Evolutionary conservation across 1,284 basidiomycete species (phyloP), one percentile per base, ranked within the genome.

Genomic region (Mycena citricolor): DNA sequence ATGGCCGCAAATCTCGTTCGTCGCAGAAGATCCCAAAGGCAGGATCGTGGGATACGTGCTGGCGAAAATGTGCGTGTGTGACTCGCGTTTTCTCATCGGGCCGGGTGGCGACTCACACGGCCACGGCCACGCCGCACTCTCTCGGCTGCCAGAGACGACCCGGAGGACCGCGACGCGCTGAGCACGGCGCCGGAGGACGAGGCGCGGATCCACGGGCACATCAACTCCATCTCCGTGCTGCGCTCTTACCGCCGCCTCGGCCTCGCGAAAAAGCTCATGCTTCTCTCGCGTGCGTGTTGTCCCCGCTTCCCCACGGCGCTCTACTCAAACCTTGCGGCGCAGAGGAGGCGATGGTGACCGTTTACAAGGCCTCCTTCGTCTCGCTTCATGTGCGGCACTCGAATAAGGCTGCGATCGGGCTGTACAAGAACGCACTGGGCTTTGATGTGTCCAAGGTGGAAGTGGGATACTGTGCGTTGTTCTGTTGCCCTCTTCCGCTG

Each of bases 1-100:
- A 8, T 98, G 94, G 94, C 94, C 94, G 1, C 85, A 92, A 54
- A 74, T 97, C 17, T 95, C 92, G 3, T 98, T 89, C 61, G 92
- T 98, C 14, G 94, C 94, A 0, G 92, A 95, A 60, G 91, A 95
- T 59, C 78, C 83, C 49, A 84, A 84, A 58, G 92, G 94, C 0
- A 76, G 90, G 38, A 85, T 97, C 35, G 92, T 98, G 1, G 94
- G 94, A 17, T 97, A 97, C 64, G 94, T 97, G 19, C 69, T 97
- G 10, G 92, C 90, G 0, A 95, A 95, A 65, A 94, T 97, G 94
- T 91, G 64, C 47, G 71, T 65, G 2, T 22, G 21, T 20, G 47
- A 34, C 13, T 22, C 39, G 16, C 29, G 32, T 41, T 32, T 42
- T 13, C 17, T 39, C 12, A 17, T 25, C n/a, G 17, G 46, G 34